Evolutionary conservation across 2,329 filamentous ascomycete species (phyloP).

Genomic region (Exophiala sp.): DNA sequence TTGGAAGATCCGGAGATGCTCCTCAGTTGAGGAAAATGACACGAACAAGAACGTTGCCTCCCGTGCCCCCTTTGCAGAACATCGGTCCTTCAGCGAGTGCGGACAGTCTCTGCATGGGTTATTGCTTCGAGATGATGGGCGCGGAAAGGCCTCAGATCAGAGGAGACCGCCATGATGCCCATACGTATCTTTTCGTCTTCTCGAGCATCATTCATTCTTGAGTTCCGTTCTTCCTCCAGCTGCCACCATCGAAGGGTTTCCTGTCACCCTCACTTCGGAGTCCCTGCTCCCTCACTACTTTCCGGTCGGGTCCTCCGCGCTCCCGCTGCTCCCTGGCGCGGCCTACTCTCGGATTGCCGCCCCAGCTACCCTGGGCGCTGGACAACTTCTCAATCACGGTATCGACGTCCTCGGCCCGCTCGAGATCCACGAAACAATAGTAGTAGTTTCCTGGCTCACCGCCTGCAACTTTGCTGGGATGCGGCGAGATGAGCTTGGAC

Average conservation of each 20-base stretch:
- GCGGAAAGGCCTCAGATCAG: too few relatives aligned
- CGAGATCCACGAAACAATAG: slow-evolving; percentile 62
- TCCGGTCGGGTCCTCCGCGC: slow-evolving; percentile 11
- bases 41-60: too few relatives aligned
- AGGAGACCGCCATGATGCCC: too few relatives aligned
- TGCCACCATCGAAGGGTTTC: not conserved
- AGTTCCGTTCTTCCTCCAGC: slow-evolving; percentile 3
- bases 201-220: not conserved
- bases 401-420: slow-evolving; percentile 49
- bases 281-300: slow-evolving; percentile 23
- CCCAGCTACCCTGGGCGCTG: slow-evolving; percentile 39
- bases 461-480: slow-evolving; percentile 44
- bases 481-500: slow-evolving; percentile 54
- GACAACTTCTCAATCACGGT: slow-evolving; percentile 45
- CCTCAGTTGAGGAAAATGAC: too few relatives aligned
- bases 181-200: too few relatives aligned
- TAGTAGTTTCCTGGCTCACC: slow-evolving; percentile 52
- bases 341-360: slow-evolving; percentile 36
- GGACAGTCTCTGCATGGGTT: too few relatives aligned
- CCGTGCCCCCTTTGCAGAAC: too few relatives aligned
- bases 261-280: slow-evolving; percentile 7
- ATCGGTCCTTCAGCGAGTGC: too few relatives aligned
- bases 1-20: too few relatives aligned
- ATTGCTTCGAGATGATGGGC: too few relatives aligned
- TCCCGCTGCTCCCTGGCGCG: slow-evolving; percentile 35